Conservation (phyloP, 805 yeast species). For the Wickerhamomyces rabaulensis region DNA sequence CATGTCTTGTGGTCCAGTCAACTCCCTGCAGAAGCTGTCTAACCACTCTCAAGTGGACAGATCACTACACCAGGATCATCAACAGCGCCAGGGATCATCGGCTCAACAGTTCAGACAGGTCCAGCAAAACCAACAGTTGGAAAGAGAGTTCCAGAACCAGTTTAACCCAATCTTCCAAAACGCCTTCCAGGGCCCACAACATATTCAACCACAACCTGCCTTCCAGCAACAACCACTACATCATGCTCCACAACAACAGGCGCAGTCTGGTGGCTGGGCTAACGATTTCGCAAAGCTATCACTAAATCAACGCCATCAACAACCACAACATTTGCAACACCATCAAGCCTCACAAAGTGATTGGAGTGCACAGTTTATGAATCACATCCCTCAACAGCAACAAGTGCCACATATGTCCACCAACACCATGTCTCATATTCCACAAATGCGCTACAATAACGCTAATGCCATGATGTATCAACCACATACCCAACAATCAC, state of each 20-base stretch:
- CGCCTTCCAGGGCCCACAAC: conserved; percentile 8
- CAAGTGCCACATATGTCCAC: conserved; percentile 1
- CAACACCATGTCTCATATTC: conserved; percentile 1
- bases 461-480: conserved; percentile 6
- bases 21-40: conserved; percentile 21
- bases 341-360: not conserved
- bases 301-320: conserved; percentile 2
- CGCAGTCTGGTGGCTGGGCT: conserved; percentile 17
- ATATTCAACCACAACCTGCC: conserved; percentile 2
- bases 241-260: not conserved
- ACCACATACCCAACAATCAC: conserved; percentile 2
- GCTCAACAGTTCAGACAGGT: conserved; percentile 6
- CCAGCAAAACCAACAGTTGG: conserved; percentile 14
- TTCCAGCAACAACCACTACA: conserved; percentile 1
- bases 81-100: conserved; percentile 6
- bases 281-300: conserved; percentile 18
- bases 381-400: conserved; percentile 2
- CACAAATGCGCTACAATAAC: conserved; percentile 4
- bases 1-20: conserved; percentile 20
- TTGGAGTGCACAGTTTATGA: conserved; percentile 18
- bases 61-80: conserved; percentile 20
- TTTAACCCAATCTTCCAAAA: conserved; percentile 7
- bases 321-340: conserved; percentile 7
- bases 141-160: conserved; percentile 16
- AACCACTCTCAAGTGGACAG: conserved; percentile 21